Base-by-base conservation (phyloP, 805 yeast genomes). In the Lachancea thermotolerans region DNA sequence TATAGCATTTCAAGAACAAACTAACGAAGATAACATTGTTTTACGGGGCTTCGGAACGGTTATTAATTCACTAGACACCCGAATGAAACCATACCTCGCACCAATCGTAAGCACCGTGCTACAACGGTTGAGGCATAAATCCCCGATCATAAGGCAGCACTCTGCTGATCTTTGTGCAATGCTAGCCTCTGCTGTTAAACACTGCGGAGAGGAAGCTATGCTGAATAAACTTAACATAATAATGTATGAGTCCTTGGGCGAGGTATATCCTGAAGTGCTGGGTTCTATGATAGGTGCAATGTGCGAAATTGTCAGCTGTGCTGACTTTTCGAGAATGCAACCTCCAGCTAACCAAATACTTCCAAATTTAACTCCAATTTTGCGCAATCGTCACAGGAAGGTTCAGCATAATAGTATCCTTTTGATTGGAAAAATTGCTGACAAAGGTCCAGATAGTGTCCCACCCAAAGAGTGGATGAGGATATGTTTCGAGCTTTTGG, bases 391-490 rank as follows among this genome's bases (percentile, higher is more conserved):
- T 48, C 93, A 90, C 59, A 96, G 85, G 51, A 85, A 84, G 51
- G 98, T 93, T 2, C 97, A 89, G 61, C 91, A 86, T 51, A 77
- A 81, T 49, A 78, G 90, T 8, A 84, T 93, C 33, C 78, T 74
- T 37, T 68, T 91, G 15, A 82, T 93, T 21, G 96, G 96, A 2
- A 70, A 78, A 41, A 82, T 91, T 44, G 96, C 98, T 0, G 78
- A 74, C 40, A 73, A 78, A 37, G 90, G 85, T 9, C 81, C 95
- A 1, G 95, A 86, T 51, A 78, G 79, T 45, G 85, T 89, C 12
- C 80, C 89, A 32, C 95, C 96, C 2, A 79, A 87, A 49, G 99
- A 93, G 64, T 93, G 99, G 99, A 87, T 93, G 91, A 73, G 98
- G 50, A 85, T 91, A 21, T 86, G 96, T 57, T 88, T 86, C 64